Percentiles rank a stretch among this genome's conserved stretches.
These are phyloP conservation scores for Magnusiomyces sp. DNA, from an alignment of 1,139 yeast species.

Conservation along the genomic window DNA sequence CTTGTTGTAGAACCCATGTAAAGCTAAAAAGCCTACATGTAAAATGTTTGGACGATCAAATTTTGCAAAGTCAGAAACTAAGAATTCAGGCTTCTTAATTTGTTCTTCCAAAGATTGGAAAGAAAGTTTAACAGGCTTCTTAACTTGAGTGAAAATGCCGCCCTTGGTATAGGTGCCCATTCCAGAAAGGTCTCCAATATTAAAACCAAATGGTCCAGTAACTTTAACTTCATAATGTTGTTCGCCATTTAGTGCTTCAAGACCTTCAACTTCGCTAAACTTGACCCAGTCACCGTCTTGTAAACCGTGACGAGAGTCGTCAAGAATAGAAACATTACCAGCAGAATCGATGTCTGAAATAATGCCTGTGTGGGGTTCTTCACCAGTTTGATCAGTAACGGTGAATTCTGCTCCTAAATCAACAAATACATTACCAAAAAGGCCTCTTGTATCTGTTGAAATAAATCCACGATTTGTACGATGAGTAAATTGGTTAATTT, in stretches of 20 bases:
- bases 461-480: constrained; percentile 67
- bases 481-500: constrained; percentile 71
- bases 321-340: constrained; percentile 88
- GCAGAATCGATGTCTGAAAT: constrained; percentile 81
- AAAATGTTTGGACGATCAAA: constrained; percentile 85
- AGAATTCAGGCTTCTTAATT: constrained; percentile 65
- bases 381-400: constrained; percentile 81
- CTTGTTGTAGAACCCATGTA: constrained; percentile 60
- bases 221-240: constrained; percentile 69
- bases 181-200: constrained; percentile 45
- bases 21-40: constrained; percentile 87
- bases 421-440: constrained; percentile 82
- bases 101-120: constrained; percentile 63
- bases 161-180: constrained; percentile 69
- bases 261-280: constrained; percentile 79
- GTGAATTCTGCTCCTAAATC: constrained; percentile 81
- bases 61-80: constrained; percentile 84
- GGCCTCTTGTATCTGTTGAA: constrained; percentile 73
- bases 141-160: constrained; percentile 88
- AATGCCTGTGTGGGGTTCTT: constrained; percentile 81
- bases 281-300: constrained; percentile 88
- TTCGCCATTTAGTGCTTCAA: constrained; percentile 56
- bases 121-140: constrained; percentile 57
- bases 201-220: constrained; percentile 88
- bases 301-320: constrained; percentile 85